Evolutionary conservation across 2,329 filamentous ascomycete species (phyloP), one percentile per base, ranked within the genome.

Genomic region (Tolypocladium inflatum): DNA sequence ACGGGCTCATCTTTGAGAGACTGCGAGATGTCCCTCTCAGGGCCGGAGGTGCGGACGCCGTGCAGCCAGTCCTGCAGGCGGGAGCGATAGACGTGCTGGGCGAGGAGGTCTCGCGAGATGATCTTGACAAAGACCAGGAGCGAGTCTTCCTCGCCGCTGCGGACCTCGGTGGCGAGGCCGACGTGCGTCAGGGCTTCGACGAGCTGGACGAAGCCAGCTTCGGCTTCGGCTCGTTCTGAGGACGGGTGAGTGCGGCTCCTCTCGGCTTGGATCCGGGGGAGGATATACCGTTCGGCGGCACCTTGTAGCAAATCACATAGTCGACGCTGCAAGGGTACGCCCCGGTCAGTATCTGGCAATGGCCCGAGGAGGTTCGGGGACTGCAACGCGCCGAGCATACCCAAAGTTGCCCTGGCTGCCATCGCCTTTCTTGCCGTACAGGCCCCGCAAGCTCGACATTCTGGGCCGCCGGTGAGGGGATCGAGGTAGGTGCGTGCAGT

Each of bases 31-130:
- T 95, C 86, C 67, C 85, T 87, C 58, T 85, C 82, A 0, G 93
- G 93, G 41, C 91, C 86, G 23, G 84, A 82, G 55, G 89, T 82
- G 62, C 91, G 87, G 57, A 97, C 88, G 56, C 92, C 91, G 70
- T 94, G 88, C 39, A 97, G 84, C 91, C 92, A 99, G 74, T 97
- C 94, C 69, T 91, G 89, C 21, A 97, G 86, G 63, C 94, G 85
- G 58, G 89, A 90, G 63, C 91, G 85, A 73, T 96, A 95, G 55
- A 96, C 83, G 67, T 96, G 90, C 63, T 86, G 85, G 60, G 83
- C 83, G 60, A 99, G 80, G 62, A 91, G 84, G 65, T 85, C 80
- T 61, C 88, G 80, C 26, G 90, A 91, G 41, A 88, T 86, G 48
- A 95, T 84, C 68, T 87, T 89, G 68, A 92, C 81, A 70, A 96